These are phyloP conservation scores for Penicillium thymicola DNA, from an alignment of 2,329 filamentous ascomycete species.

Conservation along the genomic window DNA sequence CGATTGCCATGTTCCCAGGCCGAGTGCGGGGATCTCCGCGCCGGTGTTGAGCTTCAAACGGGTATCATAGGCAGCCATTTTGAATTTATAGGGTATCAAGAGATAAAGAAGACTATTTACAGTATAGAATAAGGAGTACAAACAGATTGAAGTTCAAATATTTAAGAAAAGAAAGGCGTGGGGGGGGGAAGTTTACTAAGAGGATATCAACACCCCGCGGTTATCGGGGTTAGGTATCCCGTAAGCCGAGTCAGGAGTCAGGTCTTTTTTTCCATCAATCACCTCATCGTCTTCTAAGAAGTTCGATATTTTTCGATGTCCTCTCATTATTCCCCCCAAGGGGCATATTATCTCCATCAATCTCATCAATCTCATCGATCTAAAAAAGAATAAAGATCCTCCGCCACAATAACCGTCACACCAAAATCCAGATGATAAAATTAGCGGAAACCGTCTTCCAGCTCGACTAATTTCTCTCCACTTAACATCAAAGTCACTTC, in stretches of 20 bases:
- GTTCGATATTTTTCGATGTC: background rate
- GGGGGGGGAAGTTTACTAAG: background rate
- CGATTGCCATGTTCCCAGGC: constrained; percentile 65
- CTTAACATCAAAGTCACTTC: constrained; percentile 12
- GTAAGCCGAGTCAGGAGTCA: background rate
- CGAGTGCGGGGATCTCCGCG: constrained; percentile 60
- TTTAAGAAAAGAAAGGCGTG: background rate
- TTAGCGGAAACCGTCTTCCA: constrained; percentile 11
- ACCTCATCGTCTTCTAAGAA: background rate
- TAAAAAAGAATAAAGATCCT: background rate
- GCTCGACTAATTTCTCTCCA: background rate
- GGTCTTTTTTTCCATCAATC: constrained; percentile 23
- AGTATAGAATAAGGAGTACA: background rate
- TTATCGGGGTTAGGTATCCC: constrained; percentile 2
- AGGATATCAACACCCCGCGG: constrained; percentile 10
- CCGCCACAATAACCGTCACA: background rate
- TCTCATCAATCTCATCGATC: too few species aligned
- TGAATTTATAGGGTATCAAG: constrained; percentile 17
- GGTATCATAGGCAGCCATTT: constrained; percentile 52
- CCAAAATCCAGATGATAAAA: background rate
- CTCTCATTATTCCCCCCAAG: background rate
- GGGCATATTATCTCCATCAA: background rate
- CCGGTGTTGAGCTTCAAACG: constrained; percentile 64
- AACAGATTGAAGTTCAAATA: background rate
- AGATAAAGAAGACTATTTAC: background rate